Base-by-base conservation (phyloP, 2,329 filamentous ascomycete genomes). In the Pseudogymnoascus sp. region DNA sequence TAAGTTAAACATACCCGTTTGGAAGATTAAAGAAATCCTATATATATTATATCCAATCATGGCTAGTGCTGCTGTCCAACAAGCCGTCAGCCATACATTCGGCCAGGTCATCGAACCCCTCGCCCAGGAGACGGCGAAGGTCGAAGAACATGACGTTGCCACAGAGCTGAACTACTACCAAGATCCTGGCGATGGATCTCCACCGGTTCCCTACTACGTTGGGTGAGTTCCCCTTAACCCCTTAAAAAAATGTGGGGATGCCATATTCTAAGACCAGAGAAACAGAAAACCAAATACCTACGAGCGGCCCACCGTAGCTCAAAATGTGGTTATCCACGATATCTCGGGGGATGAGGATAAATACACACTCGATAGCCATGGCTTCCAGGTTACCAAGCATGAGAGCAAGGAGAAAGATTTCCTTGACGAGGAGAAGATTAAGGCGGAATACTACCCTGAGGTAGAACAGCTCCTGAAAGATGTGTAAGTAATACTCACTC, bases 401-500 rank as follows among this genome's bases (percentile, higher is more conserved):
- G 75, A 89, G 4, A 80, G 81, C 6, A 76, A 81, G 44, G 78
- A 82, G 69, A 77, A 75, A 7, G 80, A 83, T 46, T 95, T 93
- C 74, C 75, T 75, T 6, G 84, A 89, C 73, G 87, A 91, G 70
- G 82, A 79, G 19, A 83, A 82, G 67, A 89, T 96, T 75, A 75
- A 82, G 70, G 69, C 76, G 0, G 80, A 83, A 62, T 96, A 96
- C 80, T 96, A 96, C 77, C 88, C 90, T 0, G 91, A 96, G 73
- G 83, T 96, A 7, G 87, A 91, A 75, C 71, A 80, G 50, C 78
- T 96, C 13, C 77, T 96, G 1, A 77, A 91, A 4, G 76, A 83
- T 15, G 17, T 64, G 42, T 63, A 21, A 60, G 63, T 59, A 33
- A 7, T 4, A 10, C 13, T 9, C 33, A 35, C 13, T 6, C 9